A percentile compares a stretch with the other conserved stretches of the same genome.
Conservation (phyloP, 2,329 filamentous ascomycete species). For the Chrysoporthe cubensis region DNA sequence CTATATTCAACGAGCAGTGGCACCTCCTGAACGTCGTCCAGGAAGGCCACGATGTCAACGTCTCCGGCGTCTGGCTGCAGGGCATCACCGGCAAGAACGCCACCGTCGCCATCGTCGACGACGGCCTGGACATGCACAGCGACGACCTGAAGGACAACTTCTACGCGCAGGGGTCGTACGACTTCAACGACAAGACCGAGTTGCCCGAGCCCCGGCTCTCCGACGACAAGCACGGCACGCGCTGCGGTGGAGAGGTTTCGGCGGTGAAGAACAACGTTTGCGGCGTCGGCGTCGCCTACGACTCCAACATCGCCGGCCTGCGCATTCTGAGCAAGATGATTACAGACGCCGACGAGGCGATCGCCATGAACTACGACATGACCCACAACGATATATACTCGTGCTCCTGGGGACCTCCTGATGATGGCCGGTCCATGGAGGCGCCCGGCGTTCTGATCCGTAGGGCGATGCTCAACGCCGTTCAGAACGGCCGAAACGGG, state of each 20-base stretch:
- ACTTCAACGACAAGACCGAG: slow-evolving; percentile 85
- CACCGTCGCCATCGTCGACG: slow-evolving; percentile 93
- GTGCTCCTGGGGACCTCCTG: slow-evolving; percentile 96
- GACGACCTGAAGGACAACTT: slow-evolving; percentile 92
- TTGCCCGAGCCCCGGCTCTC: slow-evolving; percentile 81
- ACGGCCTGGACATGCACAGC: slow-evolving; percentile 95
- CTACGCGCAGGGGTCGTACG: slow-evolving; percentile 88
- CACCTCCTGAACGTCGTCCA: slow-evolving; percentile 86
- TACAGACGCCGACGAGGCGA: slow-evolving; percentile 87
- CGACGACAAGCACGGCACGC: slow-evolving; percentile 89
- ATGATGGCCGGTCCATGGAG: slow-evolving; percentile 94
- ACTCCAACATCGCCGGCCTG: slow-evolving; percentile 86
- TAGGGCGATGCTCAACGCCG: slow-evolving; percentile 86
- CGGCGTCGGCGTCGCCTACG: slow-evolving; percentile 93
- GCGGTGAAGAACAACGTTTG: slow-evolving; percentile 93
- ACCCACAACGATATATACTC: slow-evolving; percentile 97
- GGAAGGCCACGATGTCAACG: slow-evolving; percentile 89
- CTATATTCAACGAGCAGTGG: slow-evolving; percentile 94
- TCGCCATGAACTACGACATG: slow-evolving; percentile 89
- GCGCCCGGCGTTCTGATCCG: slow-evolving; percentile 86
- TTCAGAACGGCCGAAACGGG: slow-evolving; percentile 83
- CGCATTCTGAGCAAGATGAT: slow-evolving; percentile 92
- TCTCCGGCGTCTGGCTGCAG: slow-evolving; percentile 90
- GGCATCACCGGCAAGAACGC: slow-evolving; percentile 88
- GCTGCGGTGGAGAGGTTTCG: slow-evolving; percentile 92